Evolutionary conservation across 768 basidiomycete genomes (phyloP), one percentile per base, ranked within the genome.

Genomic region (Psilocybe sp.): DNA sequence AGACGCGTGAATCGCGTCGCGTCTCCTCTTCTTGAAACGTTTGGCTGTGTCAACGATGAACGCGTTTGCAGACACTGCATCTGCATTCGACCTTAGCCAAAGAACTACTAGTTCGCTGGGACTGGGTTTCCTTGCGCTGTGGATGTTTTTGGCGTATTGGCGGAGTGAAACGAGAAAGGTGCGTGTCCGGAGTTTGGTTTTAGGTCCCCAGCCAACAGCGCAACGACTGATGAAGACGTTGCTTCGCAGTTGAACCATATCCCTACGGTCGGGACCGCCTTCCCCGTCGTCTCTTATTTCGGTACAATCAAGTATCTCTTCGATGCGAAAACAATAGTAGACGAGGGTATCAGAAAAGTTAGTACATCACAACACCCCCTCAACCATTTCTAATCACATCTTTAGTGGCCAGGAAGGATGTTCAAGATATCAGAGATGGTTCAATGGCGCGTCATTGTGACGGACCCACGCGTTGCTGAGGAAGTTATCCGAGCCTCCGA

Each of bases 401-500:
- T 18, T 14, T 39, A 66, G 63, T 57, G 63, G 50, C 55, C 51
- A 6, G 53, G 44, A 3, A 14, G 38, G 3, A 39, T 56, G 28
- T 64, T 63, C 53, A 64, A 58, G 36, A n/a, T 65, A 4, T 49
- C 55, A 10, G 53, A 51, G 18, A 44, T 58, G 15, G 51, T 46
- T 14, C 51, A 51, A 47, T 60, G 57, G 59, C 20, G 58, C 5
- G 52, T 63, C 19, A 59, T 82, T 6, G 60, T 75, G 16, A 68
- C 68, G 15, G 73, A 77, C 1, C 61, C 66, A 0, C 52, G 72
- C 19, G 64, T 74, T 40, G 61, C 81, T 11, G 76, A 82, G 5
- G 82, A 84, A 37, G 57, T 85, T 14, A 70, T 78, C 18, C 64
- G 59, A 45, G 69, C 69, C 0, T 49, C 52, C 1, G 65, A 70